Evolutionary conservation across 345 rosid species (phyloP).

Genomic region (Salix brachista): DNA sequence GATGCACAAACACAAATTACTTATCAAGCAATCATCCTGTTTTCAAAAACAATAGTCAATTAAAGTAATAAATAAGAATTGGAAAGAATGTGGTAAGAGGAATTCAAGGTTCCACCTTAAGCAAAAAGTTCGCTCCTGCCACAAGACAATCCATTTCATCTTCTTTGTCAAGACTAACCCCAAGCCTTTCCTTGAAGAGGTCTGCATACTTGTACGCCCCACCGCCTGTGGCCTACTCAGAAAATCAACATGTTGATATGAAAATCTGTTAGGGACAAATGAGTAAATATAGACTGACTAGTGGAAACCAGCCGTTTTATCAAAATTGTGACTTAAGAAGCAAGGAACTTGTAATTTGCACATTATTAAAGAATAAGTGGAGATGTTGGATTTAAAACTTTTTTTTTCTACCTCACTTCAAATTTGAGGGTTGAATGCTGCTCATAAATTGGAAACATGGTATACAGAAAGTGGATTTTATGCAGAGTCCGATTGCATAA

Average conservation of each 20-base stretch:
- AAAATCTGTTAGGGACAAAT: background rate
- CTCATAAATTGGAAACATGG: background rate
- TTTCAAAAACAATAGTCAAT: background rate
- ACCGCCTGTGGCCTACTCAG: slow-evolving; percentile 94
- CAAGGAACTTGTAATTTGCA: background rate
- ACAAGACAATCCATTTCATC: slow-evolving; percentile 99
- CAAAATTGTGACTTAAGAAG: background rate
- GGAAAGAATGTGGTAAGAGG: background rate
- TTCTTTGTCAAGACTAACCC: slow-evolving; percentile 93
- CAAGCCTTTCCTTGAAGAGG: slow-evolving; percentile 91
- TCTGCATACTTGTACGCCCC: slow-evolving; percentile 93
- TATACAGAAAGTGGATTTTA: background rate
- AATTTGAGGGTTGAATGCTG: background rate
- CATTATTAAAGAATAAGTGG: background rate
- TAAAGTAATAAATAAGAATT: background rate
- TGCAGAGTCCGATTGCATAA: background rate
- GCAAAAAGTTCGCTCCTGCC: slow-evolving; percentile 96
- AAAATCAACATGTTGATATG: slow-evolving; percentile 31
- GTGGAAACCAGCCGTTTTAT: background rate
- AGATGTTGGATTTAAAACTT: background rate
- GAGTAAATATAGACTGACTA: background rate
- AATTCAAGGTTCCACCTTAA: slow-evolving; percentile 50
- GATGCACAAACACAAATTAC: background rate
- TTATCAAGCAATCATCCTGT: background rate
- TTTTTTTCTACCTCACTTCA: background rate